Evolutionary conservation across 768 basidiomycete genomes (phyloP), one percentile per base, ranked within the genome.

Genomic region (Sistotremastrum suecicum): DNA sequence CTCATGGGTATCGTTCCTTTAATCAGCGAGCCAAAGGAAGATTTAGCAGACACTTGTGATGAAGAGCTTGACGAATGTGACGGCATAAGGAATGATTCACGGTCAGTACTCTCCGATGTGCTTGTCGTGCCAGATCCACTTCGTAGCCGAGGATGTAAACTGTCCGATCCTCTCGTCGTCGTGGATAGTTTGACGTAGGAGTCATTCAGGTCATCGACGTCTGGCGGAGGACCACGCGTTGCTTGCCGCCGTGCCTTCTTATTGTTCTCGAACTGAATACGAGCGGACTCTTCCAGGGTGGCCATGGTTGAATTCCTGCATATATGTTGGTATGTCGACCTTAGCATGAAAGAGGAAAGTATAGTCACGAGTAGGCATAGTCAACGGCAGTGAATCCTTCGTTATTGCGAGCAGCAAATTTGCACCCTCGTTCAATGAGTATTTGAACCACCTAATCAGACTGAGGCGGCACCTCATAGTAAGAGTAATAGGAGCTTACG

Each of bases 381-480:
- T 97, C 92, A 0, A 81, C 80, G 7, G 92, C 82, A 7, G 85
- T 87, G 59, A 90, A 95, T 0, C 90, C 90, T 50, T 87, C 78
- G 49, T 90, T 89, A 59, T 97, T 97, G 51, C 82, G 75, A 20
- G 80, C 80, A 30, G 75, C 66, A 59, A 78, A 87, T 55, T 82
- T 81, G 55, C 88, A 92, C 1, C 92, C 90, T 49, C 85, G 71
- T 59, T 91, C 87, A 48, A 97, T 85, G 41, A 97, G 70, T 10
- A 90, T 63, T 62, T 85, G 85, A 5, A 94, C 80, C 39, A 88
- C 74, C 76, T 88, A 56, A 11, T 44, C 34, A 32, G 29, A 9
- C 29, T 7, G 32, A 32, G 20, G n/a, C 48, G 58, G 37, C 56
- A 51, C 45, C 34, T 42, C 29, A 34, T 54, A 39, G 33, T 8